These are phyloP conservation scores for Porogramme epimiltina DNA, from an alignment of 1,284 basidiomycete species.

Conservation along the genomic window DNA sequence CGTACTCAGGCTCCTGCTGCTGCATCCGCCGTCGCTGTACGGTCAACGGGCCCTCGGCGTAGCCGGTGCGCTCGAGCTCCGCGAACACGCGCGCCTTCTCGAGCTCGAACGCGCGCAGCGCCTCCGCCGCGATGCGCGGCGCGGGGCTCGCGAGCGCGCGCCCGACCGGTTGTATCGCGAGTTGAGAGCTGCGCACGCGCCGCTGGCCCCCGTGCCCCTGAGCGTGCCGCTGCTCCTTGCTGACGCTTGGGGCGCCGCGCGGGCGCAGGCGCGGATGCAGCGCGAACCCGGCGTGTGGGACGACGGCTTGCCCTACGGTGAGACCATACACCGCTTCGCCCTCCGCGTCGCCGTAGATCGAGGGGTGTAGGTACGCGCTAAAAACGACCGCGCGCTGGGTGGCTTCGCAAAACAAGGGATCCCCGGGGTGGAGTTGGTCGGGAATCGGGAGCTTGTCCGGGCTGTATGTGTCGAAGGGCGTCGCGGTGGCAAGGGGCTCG, in stretches of 20 bases:
- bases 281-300: constrained; percentile 15
- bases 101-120: constrained; percentile 7
- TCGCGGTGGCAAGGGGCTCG: constrained; percentile 21
- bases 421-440: constrained; percentile 12
- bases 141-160: constrained; percentile 16
- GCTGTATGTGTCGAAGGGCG: constrained; percentile 21
- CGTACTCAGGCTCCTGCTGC: constrained; percentile 14
- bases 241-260: not conserved
- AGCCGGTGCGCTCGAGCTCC: constrained; percentile 3
- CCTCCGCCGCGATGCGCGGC: constrained; percentile 11
- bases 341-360: constrained; percentile 9
- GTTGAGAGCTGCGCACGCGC: constrained; percentile 17
- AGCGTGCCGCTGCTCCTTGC: not conserved
- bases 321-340: constrained; percentile 16
- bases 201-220: constrained; percentile 6
- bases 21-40: constrained; percentile 11
- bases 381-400: constrained; percentile 20
- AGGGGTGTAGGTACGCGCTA: constrained; percentile 15
- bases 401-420: constrained; percentile 18
- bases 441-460: constrained; percentile 18
- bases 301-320: constrained; percentile 20
- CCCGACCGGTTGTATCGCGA: constrained; percentile 16
- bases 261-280: constrained; percentile 15
- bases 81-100: constrained; percentile 12
- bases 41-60: not conserved